A percentile compares a stretch with the other conserved stretches of the same genome.
Conservation (phyloP, 495 filamentous ascomycete species). For the Trichoderma parareesei region DNA sequence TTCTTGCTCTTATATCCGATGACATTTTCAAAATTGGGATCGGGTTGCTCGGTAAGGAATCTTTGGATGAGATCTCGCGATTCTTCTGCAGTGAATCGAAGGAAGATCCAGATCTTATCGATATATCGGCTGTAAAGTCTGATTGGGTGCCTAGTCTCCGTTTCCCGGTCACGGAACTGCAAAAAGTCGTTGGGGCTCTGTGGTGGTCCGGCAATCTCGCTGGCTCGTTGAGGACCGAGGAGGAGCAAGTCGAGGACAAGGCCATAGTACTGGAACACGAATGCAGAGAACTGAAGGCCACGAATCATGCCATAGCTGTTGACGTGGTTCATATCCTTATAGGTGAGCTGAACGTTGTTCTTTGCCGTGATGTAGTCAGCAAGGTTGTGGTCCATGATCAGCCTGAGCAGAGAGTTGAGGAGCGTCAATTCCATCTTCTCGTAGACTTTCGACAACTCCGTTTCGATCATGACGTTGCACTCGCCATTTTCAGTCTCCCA, state of each 20-base stretch:
- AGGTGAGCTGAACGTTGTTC: conserved; percentile 98
- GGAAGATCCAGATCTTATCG: conserved; percentile 97
- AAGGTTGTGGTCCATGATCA: conserved; percentile 99
- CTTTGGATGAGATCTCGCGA: conserved; percentile 94
- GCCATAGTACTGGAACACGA: conserved; percentile 99
- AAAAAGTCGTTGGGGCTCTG: conserved; percentile 96
- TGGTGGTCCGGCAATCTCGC: conserved; percentile 95
- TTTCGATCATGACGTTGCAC: conserved; percentile 99
- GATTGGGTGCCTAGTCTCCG: conserved; percentile 89
- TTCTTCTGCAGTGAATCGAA: conserved; percentile 87
- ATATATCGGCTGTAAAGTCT: conserved; percentile 95
- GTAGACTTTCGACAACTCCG: conserved; percentile 95
- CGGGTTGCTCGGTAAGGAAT: conserved; percentile 95
- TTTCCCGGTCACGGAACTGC: conserved; percentile 86
- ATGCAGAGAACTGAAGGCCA: conserved; percentile 93
- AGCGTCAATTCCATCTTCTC: conserved; percentile 98
- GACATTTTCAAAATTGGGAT: conserved; percentile 99
- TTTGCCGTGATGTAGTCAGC: conserved; percentile 99
- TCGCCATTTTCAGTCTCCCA: conserved; percentile 95
- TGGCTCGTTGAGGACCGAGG: conserved; percentile 87
- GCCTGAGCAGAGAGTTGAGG: conserved; percentile 80
- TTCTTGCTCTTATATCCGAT: conserved; percentile 99
- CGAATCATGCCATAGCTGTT: conserved; percentile 98
- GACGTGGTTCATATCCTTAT: conserved; percentile 99
- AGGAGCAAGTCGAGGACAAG: conserved; percentile 90